A percentile compares a stretch with the other conserved stretches of the same genome.
phyloP scores from a whole-genome alignment of 2,329 filamentous ascomycete genomes.

The Colletotrichum abscissum region DNA sequence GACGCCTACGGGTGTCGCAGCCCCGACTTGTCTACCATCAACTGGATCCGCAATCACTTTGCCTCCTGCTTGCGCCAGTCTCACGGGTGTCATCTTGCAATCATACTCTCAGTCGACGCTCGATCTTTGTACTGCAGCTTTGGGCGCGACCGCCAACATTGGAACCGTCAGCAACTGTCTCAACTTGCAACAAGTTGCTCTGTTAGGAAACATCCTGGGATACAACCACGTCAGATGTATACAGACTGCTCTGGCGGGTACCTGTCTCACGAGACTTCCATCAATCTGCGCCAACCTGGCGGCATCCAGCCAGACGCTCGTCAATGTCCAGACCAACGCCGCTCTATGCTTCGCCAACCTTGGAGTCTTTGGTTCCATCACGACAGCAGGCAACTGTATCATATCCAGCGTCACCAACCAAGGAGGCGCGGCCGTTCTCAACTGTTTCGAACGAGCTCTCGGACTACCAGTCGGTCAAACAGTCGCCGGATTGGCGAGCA shows the following conservation, averaged over 20 bases:
- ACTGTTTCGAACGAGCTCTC: not conserved
- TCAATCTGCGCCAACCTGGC: not conserved
- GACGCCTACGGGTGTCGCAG: not conserved
- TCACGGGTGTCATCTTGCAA: not conserved
- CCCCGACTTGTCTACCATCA: not conserved
- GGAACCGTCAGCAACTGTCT: not conserved
- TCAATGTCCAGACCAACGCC: not conserved
- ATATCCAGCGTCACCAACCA: not conserved
- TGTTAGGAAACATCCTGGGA: not conserved
- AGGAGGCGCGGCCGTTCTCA: not conserved
- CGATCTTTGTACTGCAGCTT: rapidly evolving
- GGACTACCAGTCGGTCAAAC: not conserved
- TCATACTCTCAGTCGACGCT: not conserved
- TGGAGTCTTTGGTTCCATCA: not conserved
- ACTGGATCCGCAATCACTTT: not conserved
- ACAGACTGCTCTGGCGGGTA: not conserved
- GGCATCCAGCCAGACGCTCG: not conserved
- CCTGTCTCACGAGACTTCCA: not conserved
- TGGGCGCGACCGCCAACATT: not conserved
- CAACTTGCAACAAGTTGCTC: too few species aligned
- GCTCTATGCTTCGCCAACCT: not conserved
- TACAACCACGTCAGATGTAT: not conserved
- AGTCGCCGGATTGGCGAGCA: not conserved
- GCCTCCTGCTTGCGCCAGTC: not conserved
- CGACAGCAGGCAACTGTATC: not conserved